Conservation (phyloP, 2,329 filamentous ascomycete species). For the Zymoseptoria pseudotritici region DNA sequence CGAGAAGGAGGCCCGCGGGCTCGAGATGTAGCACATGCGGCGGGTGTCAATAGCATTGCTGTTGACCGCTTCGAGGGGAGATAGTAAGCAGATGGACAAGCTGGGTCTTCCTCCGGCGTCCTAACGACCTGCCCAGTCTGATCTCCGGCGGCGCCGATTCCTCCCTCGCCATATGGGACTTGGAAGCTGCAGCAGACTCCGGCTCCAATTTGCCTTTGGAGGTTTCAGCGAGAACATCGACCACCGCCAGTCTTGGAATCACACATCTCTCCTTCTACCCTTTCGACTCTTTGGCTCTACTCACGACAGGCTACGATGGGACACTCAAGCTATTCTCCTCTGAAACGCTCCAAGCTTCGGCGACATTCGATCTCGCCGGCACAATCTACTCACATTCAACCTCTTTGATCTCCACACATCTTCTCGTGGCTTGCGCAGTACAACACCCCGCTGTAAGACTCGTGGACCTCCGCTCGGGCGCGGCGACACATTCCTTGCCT, state of each 20-base stretch:
- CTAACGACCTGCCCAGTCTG: slow-evolving; percentile 44
- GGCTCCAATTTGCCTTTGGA: slow-evolving; percentile 11
- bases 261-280: slow-evolving; percentile 73
- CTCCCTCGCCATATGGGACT: slow-evolving; percentile 78
- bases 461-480: slow-evolving; percentile 76
- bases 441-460: slow-evolving; percentile 78
- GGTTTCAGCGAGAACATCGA: slow-evolving; percentile 24
- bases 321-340: slow-evolving; percentile 69
- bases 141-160: slow-evolving; percentile 81
- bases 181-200: slow-evolving; percentile 50
- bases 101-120: neutral
- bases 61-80: slow-evolving; percentile 76
- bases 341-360: slow-evolving; percentile 52
- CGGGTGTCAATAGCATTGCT: slow-evolving; percentile 71
- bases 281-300: slow-evolving; percentile 67
- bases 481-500: slow-evolving; percentile 50
- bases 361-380: slow-evolving; percentile 59
- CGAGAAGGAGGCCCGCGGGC: neutral
- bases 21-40: slow-evolving; percentile 47
- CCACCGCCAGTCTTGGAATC: slow-evolving; percentile 60
- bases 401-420: slow-evolving; percentile 62
- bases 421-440: slow-evolving; percentile 81
- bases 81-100: slow-evolving; percentile 45
- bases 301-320: slow-evolving; percentile 72
- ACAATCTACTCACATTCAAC: slow-evolving; percentile 71